A percentile compares a stretch with the other conserved stretches of the same genome.
Evolutionary conservation across 2,329 filamentous ascomycete species (phyloP).

Genomic region (Curvularia hawaiiensis): DNA sequence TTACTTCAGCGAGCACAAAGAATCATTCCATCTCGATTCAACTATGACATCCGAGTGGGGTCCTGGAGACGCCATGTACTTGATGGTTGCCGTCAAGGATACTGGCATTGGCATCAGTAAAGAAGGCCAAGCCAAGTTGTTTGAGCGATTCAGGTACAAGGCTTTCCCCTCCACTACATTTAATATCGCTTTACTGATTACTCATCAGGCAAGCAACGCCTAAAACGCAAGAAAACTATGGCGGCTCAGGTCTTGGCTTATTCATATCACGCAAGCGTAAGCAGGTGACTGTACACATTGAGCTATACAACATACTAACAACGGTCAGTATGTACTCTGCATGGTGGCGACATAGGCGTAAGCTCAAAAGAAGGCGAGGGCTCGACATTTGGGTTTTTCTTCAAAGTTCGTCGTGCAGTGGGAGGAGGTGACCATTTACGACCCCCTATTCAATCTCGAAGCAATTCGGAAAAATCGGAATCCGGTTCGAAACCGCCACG

Average conservation of each 20-base stretch:
- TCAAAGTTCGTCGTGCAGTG: slow-evolving; percentile 40
- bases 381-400: slow-evolving; percentile 47
- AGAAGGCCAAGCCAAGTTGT: slow-evolving; percentile 49
- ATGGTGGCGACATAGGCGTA: slow-evolving; percentile 47
- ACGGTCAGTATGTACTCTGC: slow-evolving; percentile 41
- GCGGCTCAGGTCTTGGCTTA: slow-evolving; percentile 47
- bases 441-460: slow-evolving; percentile 32
- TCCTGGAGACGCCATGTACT: slow-evolving; percentile 45
- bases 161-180: not conserved
- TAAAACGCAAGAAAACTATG: slow-evolving; percentile 50
- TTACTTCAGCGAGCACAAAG: slow-evolving; percentile 48
- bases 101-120: slow-evolving; percentile 50
- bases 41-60: slow-evolving; percentile 52
- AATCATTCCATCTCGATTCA: slow-evolving; percentile 47
- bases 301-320: not conserved
- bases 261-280: slow-evolving; percentile 47
- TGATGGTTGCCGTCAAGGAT: slow-evolving; percentile 54
- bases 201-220: slow-evolving; percentile 43
- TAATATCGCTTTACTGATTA: not conserved
- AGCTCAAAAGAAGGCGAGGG: slow-evolving; percentile 43
- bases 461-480: slow-evolving; percentile 29
- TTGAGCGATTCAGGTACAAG: slow-evolving; percentile 50
- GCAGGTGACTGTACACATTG: not conserved
- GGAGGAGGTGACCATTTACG: slow-evolving; percentile 28
- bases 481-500: slow-evolving; percentile 18